A percentile compares a stretch with the other conserved stretches of the same genome.
These are phyloP conservation scores for Trichoderma brevicompactum DNA, from an alignment of 2,329 filamentous ascomycete genomes.

Conservation along the genomic window DNA sequence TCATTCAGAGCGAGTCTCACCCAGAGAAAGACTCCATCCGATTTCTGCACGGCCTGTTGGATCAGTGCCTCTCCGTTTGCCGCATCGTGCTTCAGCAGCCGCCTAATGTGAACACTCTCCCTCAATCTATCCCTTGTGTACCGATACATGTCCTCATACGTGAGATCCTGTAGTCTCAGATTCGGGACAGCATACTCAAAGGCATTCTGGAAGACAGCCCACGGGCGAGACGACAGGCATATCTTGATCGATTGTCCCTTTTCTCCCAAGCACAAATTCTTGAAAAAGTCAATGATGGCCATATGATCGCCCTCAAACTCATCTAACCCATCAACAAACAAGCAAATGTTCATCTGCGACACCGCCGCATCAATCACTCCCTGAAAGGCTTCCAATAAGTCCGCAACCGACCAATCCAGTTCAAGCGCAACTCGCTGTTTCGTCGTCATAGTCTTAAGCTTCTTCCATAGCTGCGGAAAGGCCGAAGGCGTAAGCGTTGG, in stretches of 20 bases:
- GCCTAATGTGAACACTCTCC: constrained; percentile 29
- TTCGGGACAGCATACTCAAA: constrained; percentile 37
- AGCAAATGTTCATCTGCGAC: constrained; percentile 35
- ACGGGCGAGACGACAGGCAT: constrained; percentile 42
- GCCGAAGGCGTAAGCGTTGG: constrained; percentile 34
- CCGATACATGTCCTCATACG: constrained; percentile 36
- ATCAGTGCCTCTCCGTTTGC: constrained; percentile 26
- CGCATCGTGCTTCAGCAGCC: constrained; percentile 27
- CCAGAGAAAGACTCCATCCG: constrained; percentile 45
- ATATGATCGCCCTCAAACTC: constrained; percentile 42
- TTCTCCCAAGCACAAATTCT: constrained; percentile 30
- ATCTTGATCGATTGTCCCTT: constrained; percentile 36
- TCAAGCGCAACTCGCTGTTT: constrained; percentile 39
- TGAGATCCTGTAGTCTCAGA: constrained; percentile 38
- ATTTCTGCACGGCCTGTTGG: constrained; percentile 32
- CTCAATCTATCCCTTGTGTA: constrained; percentile 36
- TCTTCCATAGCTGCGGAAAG: constrained; percentile 40
- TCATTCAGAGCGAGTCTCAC: constrained; percentile 39
- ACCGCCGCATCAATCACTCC: constrained; percentile 34
- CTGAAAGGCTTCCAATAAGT: constrained; percentile 38
- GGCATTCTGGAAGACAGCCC: constrained; percentile 37
- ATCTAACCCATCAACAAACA: constrained; percentile 42
- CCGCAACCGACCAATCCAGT: constrained; percentile 40
- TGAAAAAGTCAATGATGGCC: constrained; percentile 39
- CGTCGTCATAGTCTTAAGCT: constrained; percentile 37